A percentile compares a stretch with the other conserved stretches of the same genome.
Conservation (phyloP, 2,329 filamentous ascomycete genomes). For the Diaporthe humulicola region DNA sequence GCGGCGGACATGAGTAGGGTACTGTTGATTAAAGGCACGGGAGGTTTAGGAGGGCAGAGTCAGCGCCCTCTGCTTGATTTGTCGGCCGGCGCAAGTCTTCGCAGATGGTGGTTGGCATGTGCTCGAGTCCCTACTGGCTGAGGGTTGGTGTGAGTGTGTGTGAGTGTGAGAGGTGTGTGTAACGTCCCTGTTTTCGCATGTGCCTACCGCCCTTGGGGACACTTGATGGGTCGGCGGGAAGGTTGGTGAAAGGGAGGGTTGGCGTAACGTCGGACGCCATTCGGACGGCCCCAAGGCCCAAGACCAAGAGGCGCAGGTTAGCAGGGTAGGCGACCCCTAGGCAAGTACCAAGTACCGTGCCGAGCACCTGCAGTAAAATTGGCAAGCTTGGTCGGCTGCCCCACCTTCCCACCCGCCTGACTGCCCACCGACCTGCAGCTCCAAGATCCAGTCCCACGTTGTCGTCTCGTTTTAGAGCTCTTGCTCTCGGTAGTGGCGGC, state of each 20-base stretch:
- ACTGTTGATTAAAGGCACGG: not conserved
- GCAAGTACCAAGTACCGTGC: slow-evolving; percentile 16
- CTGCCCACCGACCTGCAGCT: slow-evolving; percentile 10
- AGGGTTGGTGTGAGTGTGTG: not conserved
- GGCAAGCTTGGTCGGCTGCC: slow-evolving; percentile 22
- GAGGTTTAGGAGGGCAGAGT: slow-evolving; percentile 21
- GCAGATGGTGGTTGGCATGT: slow-evolving; percentile 30
- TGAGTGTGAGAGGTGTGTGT: slow-evolving; percentile 7
- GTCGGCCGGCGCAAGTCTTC: slow-evolving; percentile 29
- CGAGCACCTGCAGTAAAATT: slow-evolving; percentile 21
- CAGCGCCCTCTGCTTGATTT: slow-evolving; percentile 24
- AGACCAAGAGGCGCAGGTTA: not conserved
- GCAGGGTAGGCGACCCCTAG: slow-evolving; percentile 9
- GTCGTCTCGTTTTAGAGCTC: slow-evolving; percentile 13
- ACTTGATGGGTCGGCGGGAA: not conserved
- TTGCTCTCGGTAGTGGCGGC: slow-evolving; percentile 23
- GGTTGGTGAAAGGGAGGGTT: slow-evolving; percentile 17
- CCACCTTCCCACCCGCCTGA: not conserved
- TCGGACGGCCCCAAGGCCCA: slow-evolving; percentile 9
- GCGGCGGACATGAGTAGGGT: slow-evolving; percentile 12
- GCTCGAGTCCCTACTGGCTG: slow-evolving; percentile 8
- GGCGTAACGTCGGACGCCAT: slow-evolving; percentile 32
- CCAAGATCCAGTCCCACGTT: slow-evolving; percentile 28
- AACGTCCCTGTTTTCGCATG: slow-evolving; percentile 25
- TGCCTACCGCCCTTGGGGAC: slow-evolving; percentile 9